Evolutionary conservation across 352 stramenopile species (phyloP).

Genomic region (Phytophthora parvispora): DNA sequence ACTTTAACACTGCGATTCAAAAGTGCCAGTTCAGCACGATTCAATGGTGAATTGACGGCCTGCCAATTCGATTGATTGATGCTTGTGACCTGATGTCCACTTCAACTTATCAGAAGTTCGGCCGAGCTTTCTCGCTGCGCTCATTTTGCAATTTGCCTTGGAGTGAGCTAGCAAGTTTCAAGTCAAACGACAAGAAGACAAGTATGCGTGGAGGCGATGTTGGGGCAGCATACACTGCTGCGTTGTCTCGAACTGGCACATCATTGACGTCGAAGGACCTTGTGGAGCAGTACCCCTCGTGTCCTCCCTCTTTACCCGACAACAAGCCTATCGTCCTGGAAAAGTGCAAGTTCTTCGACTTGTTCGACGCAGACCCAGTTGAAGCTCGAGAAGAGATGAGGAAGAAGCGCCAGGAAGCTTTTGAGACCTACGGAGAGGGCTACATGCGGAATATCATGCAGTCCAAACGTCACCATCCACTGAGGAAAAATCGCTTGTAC

Average conservation of each 20-base stretch:
- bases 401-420: background rate
- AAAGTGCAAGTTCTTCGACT: slow-evolving; percentile 10
- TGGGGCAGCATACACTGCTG: background rate
- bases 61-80: too few relatives aligned
- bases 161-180: background rate
- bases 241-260: background rate
- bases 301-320: background rate
- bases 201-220: background rate
- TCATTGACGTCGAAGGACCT: background rate
- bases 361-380: slow-evolving; percentile 26
- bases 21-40: slow-evolving; percentile 3
- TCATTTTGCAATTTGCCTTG: background rate
- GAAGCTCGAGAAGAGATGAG: slow-evolving; percentile 7
- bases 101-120: background rate
- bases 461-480: background rate
- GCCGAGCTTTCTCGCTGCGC: too few relatives aligned
- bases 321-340: background rate
- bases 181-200: background rate
- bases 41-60: slow-evolving; percentile 5
- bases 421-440: background rate
- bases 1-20: background rate
- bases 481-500: background rate
- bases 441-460: slow-evolving; percentile 1
- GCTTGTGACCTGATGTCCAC: too few relatives aligned
- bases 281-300: background rate